Evolutionary conservation across 2,329 filamentous ascomycete genomes (phyloP), one percentile per base, ranked within the genome.

Genomic region (Plenodomus lindquistii): DNA sequence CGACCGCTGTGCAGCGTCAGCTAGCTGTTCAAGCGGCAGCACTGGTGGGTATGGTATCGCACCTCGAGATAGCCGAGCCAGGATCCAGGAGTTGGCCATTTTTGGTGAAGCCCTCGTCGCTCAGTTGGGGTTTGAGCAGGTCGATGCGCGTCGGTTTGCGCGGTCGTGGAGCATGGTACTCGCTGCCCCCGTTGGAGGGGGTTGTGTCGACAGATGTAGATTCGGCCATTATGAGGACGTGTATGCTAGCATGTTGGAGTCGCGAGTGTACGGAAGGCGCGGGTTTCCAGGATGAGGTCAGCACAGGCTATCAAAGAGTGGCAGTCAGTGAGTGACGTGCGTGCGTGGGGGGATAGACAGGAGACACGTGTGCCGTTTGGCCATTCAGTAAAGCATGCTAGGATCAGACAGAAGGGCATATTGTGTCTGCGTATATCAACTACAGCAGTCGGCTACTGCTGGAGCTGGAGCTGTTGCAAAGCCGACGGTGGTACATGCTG

Each of bases 11-110:
- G n/a, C 10, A 21, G 27, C 22, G 52, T 70, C 43, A 70, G 60
- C 50, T 24, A 42, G 37, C 39, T 17, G 21, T 35, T 17, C n/a
- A 37, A 13, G 20, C 22, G 10, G 27, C n/a, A 27, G 53, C 87
- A 87, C 72, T 52, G 88, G 87, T 72, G n/a, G n/a, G n/a, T n/a
- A n/a, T n/a, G n/a, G n/a, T 87, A 92, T 39, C 42, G n/a, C 49
- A 70, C 71, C 71, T 73, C 24, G 72, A 74, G 20, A 68, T 46
- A 2, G 60, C 67, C 11, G 72, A 73, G 6, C 44, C 50, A 11
- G 62, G 44, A 35, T 60, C 64, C 29, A 55, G 65, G 51, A 54
- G 51, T 21, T 53, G 52, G 38, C 61, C 65, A 37, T 63, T 53
- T 37, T 56, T 58, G 37, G 49, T 55, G 16, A 66, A 55, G 11